Percentiles rank a stretch among this genome's conserved stretches.
phyloP scores from a whole-genome alignment of 225 moss, liverwort and hornwort species.

The Pseudoscleropodium purum region DNA sequence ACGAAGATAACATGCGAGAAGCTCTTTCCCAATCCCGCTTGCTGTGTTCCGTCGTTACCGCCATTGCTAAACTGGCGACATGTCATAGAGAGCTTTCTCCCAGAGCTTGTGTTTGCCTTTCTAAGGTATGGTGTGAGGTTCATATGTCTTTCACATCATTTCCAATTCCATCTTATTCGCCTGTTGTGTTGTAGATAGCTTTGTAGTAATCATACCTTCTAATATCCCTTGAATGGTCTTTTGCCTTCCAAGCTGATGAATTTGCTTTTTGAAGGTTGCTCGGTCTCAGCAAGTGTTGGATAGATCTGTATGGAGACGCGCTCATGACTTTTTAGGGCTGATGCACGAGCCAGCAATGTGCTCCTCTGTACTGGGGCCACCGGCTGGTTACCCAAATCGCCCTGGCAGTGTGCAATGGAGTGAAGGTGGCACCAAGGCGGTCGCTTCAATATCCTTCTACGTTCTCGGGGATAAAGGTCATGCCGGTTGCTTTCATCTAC shows the following conservation, averaged over 20 bases:
- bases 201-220: neutral
- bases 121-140: conserved; percentile 48
- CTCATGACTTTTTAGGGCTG: conserved; percentile 82
- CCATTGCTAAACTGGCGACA: conserved; percentile 87
- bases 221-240: neutral
- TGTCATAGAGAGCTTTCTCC: conserved; percentile 82
- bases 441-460: conserved; percentile 83
- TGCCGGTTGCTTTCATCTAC: neutral
- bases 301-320: conserved; percentile 78
- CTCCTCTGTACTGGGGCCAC: conserved; percentile 77
- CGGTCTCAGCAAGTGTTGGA: conserved; percentile 89
- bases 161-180: neutral
- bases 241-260: neutral
- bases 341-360: conserved; percentile 96
- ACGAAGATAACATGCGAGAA: conserved; percentile 41
- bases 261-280: conserved; percentile 41
- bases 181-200: neutral
- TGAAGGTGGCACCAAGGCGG: conserved; percentile 74
- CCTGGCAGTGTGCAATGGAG: conserved; percentile 79
- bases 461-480: conserved; percentile 77
- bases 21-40: conserved; percentile 82
- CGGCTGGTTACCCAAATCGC: conserved; percentile 54
- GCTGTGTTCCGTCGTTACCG: conserved; percentile 85
- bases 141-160: neutral
- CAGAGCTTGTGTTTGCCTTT: conserved; percentile 86